Percentiles rank a stretch among this genome's conserved stretches.
phyloP scores from a whole-genome alignment of 1,284 basidiomycete species.

The Chondrostereum purpureum region DNA sequence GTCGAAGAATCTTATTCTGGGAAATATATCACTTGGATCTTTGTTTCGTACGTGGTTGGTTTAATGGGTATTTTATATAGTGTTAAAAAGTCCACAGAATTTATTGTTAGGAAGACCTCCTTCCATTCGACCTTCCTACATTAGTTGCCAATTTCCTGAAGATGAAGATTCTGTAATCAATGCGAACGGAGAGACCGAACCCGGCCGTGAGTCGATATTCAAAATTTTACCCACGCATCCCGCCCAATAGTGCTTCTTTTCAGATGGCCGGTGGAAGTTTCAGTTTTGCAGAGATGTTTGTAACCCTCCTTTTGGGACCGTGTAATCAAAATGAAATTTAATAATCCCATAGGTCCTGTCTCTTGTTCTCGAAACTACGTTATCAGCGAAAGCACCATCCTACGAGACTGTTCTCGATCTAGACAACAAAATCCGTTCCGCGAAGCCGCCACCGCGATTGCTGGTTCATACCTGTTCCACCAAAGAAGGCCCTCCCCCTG shows the following conservation, averaged over 20 bases:
- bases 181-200: constrained; percentile 17
- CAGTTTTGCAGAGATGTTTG: constrained; percentile 4
- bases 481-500: background rate
- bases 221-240: too few relatives aligned
- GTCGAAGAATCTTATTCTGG: constrained; percentile 13
- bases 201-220: constrained; percentile 1
- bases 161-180: constrained; percentile 23
- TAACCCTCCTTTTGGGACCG: too few relatives aligned
- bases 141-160: constrained; percentile 30
- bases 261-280: background rate
- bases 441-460: constrained; percentile 5
- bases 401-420: constrained; percentile 14
- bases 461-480: too few relatives aligned
- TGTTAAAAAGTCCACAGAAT: constrained; percentile 16
- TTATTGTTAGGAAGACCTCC: constrained; percentile 33
- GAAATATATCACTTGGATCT: constrained; percentile 13
- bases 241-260: background rate
- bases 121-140: constrained; percentile 28
- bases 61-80: background rate
- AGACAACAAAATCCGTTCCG: constrained; percentile 12
- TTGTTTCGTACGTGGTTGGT: constrained; percentile 7
- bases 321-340: too few relatives aligned
- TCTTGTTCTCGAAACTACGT: constrained; percentile 9
- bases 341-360: constrained; percentile 12
- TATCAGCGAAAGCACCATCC: constrained; percentile 6